A percentile compares a stretch with the other conserved stretches of the same genome.
phyloP scores from a whole-genome alignment of 805 yeast genomes.

The Starmera caribaea region DNA sequence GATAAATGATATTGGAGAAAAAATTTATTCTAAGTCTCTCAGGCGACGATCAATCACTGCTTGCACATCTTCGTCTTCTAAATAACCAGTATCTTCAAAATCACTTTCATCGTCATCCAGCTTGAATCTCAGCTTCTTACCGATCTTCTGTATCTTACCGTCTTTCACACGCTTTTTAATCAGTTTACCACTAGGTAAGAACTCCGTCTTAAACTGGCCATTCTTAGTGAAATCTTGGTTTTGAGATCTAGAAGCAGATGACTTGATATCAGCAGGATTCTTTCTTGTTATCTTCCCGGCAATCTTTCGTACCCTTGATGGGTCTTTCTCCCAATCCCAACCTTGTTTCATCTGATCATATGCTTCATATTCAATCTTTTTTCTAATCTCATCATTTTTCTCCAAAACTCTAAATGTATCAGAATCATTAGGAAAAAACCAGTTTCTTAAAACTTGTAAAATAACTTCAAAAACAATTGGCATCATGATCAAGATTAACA shows the following conservation, averaged over 20 bases:
- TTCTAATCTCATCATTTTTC: slow-evolving; percentile 54
- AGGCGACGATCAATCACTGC: slow-evolving; percentile 44
- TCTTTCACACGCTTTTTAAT: slow-evolving; percentile 31
- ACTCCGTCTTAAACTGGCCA: slow-evolving; percentile 37
- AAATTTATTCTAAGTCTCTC: slow-evolving; percentile 22
- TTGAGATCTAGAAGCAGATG: slow-evolving; percentile 5
- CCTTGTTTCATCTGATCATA: slow-evolving; percentile 67
- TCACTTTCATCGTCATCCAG: slow-evolving; percentile 17
- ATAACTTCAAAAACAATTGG: slow-evolving; percentile 62
- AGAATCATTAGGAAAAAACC: slow-evolving; percentile 60
- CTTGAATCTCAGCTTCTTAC: slow-evolving; percentile 30
- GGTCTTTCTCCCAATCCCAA: slow-evolving; percentile 58
- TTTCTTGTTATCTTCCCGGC: slow-evolving; percentile 7
- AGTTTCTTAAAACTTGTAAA: slow-evolving; percentile 43
- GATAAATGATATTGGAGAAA: no score
- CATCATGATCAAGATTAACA: slow-evolving; percentile 44
- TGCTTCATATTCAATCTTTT: slow-evolving; percentile 63
- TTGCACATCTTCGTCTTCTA: slow-evolving; percentile 31
- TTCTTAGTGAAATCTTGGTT: slow-evolving; percentile 14
- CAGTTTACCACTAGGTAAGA: slow-evolving; percentile 67
- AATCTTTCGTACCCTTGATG: slow-evolving; percentile 18
- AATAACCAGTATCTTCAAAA: no score
- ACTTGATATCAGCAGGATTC: slow-evolving; percentile 2
- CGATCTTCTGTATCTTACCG: slow-evolving; percentile 20
- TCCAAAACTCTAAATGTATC: slow-evolving; percentile 76